Percentiles rank a stretch among this genome's conserved stretches.
These are phyloP conservation scores for Salvia miltiorrhiza DNA, from an alignment of 257 asterid species.

Conservation along the genomic window DNA sequence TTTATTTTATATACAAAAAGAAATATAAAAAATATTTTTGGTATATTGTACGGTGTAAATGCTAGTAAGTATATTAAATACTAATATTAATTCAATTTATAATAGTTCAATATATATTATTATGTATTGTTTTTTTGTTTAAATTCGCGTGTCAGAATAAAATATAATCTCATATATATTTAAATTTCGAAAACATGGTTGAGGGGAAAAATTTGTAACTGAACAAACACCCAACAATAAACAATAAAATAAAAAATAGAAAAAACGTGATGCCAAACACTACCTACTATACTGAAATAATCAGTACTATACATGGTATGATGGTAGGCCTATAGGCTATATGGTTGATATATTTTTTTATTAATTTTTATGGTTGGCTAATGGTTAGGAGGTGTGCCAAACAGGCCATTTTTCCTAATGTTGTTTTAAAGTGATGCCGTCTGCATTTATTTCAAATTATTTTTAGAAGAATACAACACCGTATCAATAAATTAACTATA, in stretches of 20 bases:
- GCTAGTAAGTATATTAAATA: too few species aligned
- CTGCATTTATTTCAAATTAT: neutral
- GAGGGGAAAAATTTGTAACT: too few species aligned
- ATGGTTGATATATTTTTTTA: neutral
- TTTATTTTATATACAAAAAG: too few species aligned
- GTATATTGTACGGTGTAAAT: too few species aligned
- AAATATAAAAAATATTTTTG: too few species aligned
- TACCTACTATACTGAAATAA: neutral
- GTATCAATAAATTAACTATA: neutral
- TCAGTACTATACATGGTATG: neutral
- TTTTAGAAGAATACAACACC: neutral
- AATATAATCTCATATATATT: too few species aligned
- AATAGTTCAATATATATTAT: too few species aligned
- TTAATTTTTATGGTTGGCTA: neutral
- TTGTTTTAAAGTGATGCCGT: neutral
- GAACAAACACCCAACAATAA: neutral
- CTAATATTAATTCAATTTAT: too few species aligned
- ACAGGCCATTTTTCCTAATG: neutral
- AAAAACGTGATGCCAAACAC: neutral
- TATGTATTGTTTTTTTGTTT: too few species aligned
- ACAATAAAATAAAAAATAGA: neutral
- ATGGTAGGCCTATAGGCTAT: neutral
- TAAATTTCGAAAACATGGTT: too few species aligned
- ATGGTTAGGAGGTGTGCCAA: slow-evolving; percentile 28
- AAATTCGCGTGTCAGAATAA: too few species aligned